Conservation (phyloP, 768 basidiomycete genomes). For the Flagelloscypha sp. region DNA sequence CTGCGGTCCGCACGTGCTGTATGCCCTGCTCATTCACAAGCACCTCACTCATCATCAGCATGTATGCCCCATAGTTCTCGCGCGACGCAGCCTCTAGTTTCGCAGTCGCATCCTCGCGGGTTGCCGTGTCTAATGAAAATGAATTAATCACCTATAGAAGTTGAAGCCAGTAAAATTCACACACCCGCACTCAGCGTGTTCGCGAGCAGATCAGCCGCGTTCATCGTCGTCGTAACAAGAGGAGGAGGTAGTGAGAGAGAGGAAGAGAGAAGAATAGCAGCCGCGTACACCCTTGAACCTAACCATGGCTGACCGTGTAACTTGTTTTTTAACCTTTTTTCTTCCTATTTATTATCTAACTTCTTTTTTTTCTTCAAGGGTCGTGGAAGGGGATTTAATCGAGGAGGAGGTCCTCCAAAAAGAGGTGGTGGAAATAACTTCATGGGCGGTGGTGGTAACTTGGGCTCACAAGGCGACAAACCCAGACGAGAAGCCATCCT, state of each 20-base stretch:
- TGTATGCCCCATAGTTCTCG: constrained; percentile 92
- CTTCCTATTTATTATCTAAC: constrained; percentile 28
- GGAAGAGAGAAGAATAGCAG: constrained; percentile 6
- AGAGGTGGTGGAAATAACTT: constrained; percentile 5
- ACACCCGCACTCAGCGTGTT: constrained; percentile 88
- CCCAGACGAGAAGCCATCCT: constrained; percentile 92
- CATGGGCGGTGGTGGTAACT: constrained; percentile 4
- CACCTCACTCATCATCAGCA: constrained; percentile 81
- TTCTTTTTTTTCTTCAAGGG: constrained; percentile 43
- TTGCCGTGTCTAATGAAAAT: constrained; percentile 60
- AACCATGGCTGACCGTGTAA: constrained; percentile 57
- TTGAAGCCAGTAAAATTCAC: constrained; percentile 25
- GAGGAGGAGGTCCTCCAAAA: constrained; percentile 5
- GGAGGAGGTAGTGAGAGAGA: constrained; percentile 11
- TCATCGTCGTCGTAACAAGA: constrained; percentile 50
- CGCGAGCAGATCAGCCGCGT: constrained; percentile 82
- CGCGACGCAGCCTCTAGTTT: constrained; percentile 80
- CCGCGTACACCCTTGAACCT: constrained; percentile 5
- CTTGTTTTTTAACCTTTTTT: constrained; percentile 18
- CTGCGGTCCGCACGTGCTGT: constrained; percentile 84
- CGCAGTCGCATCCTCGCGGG: constrained; percentile 87
- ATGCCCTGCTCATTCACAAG: constrained; percentile 68
- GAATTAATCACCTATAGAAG: too few relatives aligned
- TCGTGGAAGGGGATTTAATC: constrained; percentile 43
- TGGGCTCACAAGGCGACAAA: constrained; percentile 55